Evolutionary conservation across 2,329 filamentous ascomycete genomes (phyloP).

Genomic region (Orbilia ellipsospora): DNA sequence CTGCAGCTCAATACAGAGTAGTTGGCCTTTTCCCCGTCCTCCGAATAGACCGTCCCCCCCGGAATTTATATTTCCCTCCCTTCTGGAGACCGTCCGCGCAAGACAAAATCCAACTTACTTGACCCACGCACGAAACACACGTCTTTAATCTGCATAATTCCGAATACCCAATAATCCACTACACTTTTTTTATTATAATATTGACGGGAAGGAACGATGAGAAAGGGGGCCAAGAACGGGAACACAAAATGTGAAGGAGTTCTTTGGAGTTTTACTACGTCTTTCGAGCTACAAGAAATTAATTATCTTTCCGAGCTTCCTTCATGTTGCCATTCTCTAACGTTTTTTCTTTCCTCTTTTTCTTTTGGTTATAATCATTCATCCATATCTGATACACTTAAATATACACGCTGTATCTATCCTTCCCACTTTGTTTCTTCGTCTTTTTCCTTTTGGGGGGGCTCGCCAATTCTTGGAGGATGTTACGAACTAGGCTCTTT

Average conservation of each 20-base stretch:
- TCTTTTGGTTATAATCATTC: slow-evolving; percentile 30
- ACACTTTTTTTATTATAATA: slow-evolving; percentile 44
- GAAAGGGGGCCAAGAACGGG: slow-evolving; percentile 29
- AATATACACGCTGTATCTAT: slow-evolving; percentile 50
- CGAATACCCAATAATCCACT: slow-evolving; percentile 55
- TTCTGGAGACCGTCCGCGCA: slow-evolving; percentile 21
- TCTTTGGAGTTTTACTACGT: slow-evolving; percentile 55
- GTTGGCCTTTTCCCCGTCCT: slow-evolving; percentile 30
- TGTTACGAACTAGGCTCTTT: slow-evolving; percentile 16
- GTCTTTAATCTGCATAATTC: slow-evolving; percentile 53
- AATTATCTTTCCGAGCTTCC: slow-evolving; percentile 43
- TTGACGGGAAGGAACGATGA: slow-evolving; percentile 33
- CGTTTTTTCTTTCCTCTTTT: slow-evolving; percentile 18
- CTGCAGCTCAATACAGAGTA: slow-evolving; percentile 39
- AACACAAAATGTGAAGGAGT: slow-evolving; percentile 51
- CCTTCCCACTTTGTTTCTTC: slow-evolving; percentile 3
- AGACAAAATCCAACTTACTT: slow-evolving; percentile 45
- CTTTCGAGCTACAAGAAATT: slow-evolving; percentile 49
- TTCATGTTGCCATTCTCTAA: slow-evolving; percentile 34
- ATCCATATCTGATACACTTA: slow-evolving; percentile 25
- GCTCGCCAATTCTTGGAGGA: slow-evolving; percentile 26
- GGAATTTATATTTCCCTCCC: not conserved
- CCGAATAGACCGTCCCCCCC: slow-evolving; percentile 47
- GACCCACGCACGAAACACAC: slow-evolving; percentile 30
- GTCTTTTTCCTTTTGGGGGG: slow-evolving; percentile 3